phyloP scores from a whole-genome alignment of 495 filamentous ascomycete genomes.

The Bathelium albidoporum region DNA sequence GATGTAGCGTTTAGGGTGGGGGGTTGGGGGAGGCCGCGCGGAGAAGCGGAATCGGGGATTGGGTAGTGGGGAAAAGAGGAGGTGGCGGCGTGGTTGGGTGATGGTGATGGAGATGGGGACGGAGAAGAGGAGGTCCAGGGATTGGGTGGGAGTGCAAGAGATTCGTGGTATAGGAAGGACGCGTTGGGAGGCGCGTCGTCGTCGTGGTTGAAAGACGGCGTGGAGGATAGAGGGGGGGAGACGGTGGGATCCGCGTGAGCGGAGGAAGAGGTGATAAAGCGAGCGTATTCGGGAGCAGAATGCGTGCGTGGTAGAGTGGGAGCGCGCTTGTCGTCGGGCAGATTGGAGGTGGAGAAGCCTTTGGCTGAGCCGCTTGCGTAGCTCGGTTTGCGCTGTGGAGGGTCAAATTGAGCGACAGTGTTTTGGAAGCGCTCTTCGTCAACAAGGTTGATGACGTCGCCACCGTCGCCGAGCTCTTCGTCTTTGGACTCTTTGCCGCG shows the following conservation, averaged over 20 bases:
- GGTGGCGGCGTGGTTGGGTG: neutral
- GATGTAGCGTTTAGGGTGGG: slow-evolving; percentile 9
- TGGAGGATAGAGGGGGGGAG: neutral
- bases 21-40: neutral
- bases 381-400: slow-evolving; percentile 1
- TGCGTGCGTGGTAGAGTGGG: neutral
- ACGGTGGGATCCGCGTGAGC: neutral
- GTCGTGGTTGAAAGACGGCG: neutral
- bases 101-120: slow-evolving; percentile 1
- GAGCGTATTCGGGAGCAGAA: slow-evolving; percentile 7
- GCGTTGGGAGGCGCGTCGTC: too few species aligned
- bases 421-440: slow-evolving; percentile 27
- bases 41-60: neutral
- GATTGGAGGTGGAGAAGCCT: slow-evolving; percentile 11
- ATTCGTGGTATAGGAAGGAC: too few species aligned
- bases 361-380: slow-evolving; percentile 1
- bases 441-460: slow-evolving; percentile 29
- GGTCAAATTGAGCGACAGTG: slow-evolving; percentile 7
- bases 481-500: slow-evolving; percentile 43
- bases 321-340: neutral
- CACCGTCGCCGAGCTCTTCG: slow-evolving; percentile 42
- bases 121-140: neutral
- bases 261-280: neutral
- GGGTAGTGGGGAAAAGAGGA: slow-evolving; percentile 3
- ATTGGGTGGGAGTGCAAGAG: neutral